Conservation (phyloP, 208 protist species). For the Trypanosomatidae sp. region DNA sequence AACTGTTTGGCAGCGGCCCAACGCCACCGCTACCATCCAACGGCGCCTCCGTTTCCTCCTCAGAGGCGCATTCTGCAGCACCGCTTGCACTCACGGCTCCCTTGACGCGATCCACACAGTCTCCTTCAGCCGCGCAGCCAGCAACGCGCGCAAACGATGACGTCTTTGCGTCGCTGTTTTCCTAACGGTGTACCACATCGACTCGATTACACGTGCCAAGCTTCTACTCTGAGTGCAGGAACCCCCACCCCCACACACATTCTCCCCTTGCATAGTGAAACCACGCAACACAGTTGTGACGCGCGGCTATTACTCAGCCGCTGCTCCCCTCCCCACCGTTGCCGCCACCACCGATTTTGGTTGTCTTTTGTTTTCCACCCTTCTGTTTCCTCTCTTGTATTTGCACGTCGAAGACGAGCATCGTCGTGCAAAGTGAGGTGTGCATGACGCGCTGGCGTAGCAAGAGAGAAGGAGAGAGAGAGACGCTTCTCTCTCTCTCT, state of each 20-base stretch:
- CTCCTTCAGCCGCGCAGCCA: not conserved
- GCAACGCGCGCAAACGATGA: not conserved
- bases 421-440: not conserved
- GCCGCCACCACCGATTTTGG: not conserved
- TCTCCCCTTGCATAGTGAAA: not conserved
- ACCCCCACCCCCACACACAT: too few relatives aligned
- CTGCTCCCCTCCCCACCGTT: not conserved
- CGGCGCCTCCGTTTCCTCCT: not conserved
- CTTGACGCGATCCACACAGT: not conserved
- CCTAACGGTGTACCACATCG: not conserved
- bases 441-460: not conserved
- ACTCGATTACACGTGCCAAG: not conserved
- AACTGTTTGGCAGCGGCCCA: slow-evolving; percentile 4
- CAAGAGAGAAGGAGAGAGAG: not conserved
- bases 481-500: not conserved
- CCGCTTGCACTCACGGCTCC: not conserved
- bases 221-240: not conserved
- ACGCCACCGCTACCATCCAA: not conserved
- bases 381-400: not conserved
- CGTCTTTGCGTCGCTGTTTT: slow-evolving; percentile 2
- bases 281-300: not conserved
- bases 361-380: not conserved
- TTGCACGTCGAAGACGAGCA: not conserved
- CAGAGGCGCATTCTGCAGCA: not conserved
- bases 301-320: not conserved